These are phyloP conservation scores for Dryadomyces quercivorus DNA, from an alignment of 2,329 filamentous ascomycete species.

Conservation along the genomic window DNA sequence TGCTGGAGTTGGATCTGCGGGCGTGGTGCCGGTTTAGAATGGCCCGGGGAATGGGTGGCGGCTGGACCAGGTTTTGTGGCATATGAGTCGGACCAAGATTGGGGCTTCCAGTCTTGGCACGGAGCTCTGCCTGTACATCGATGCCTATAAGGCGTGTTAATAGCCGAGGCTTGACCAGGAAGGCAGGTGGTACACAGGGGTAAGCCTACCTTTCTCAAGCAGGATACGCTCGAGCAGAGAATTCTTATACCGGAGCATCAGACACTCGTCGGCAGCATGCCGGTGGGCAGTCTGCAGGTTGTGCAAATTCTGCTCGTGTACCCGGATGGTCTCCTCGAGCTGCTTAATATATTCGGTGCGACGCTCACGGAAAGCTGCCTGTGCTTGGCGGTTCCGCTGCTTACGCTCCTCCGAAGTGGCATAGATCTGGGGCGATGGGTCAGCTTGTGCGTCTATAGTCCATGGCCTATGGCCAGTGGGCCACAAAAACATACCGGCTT, in stretches of 20 bases:
- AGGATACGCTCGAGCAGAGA: slow-evolving; percentile 90
- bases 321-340: slow-evolving; percentile 90
- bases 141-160: slow-evolving; percentile 48
- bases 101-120: slow-evolving; percentile 82
- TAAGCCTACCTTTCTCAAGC: slow-evolving; percentile 73
- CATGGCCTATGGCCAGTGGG: no score
- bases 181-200: neutral
- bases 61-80: slow-evolving; percentile 56
- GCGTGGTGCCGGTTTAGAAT: slow-evolving; percentile 70
- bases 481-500: slow-evolving; percentile 68
- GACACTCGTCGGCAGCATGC: slow-evolving; percentile 86
- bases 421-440: slow-evolving; percentile 58
- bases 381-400: slow-evolving; percentile 91
- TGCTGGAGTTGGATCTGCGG: slow-evolving; percentile 59
- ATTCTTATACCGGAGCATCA: slow-evolving; percentile 98
- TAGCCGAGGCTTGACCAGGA: neutral
- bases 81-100: slow-evolving; percentile 59
- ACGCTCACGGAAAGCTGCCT: slow-evolving; percentile 92
- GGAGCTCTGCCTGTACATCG: slow-evolving; percentile 91
- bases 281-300: slow-evolving; percentile 90
- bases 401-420: slow-evolving; percentile 97
- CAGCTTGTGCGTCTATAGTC: neutral
- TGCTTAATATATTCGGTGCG: slow-evolving; percentile 99
- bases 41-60: slow-evolving; percentile 66
- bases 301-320: slow-evolving; percentile 88